These are phyloP conservation scores for Murraya koenigii DNA, from an alignment of 345 rosid species.

Conservation along the genomic window DNA sequence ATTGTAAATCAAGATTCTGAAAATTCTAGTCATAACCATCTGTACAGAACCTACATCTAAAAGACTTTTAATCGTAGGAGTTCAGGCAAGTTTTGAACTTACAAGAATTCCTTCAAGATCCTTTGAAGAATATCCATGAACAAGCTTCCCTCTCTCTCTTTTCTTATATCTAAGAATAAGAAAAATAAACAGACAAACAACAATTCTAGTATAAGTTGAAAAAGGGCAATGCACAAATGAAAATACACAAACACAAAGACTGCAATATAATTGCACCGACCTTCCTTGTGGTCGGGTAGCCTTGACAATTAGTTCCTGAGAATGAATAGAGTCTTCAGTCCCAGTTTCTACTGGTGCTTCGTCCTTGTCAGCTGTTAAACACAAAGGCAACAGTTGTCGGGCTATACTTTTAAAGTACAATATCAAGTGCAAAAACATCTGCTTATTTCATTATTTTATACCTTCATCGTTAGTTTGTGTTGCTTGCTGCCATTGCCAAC, in stretches of 20 bases:
- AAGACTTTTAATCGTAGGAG: neutral
- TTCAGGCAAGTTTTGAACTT: slow-evolving; percentile 27
- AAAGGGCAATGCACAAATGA: neutral
- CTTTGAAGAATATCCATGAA: slow-evolving; percentile 66
- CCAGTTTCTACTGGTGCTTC: slow-evolving; percentile 32
- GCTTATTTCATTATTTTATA: slow-evolving; percentile 16
- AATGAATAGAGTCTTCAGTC: slow-evolving; percentile 31
- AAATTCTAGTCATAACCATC: neutral
- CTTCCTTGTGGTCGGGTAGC: slow-evolving; percentile 91
- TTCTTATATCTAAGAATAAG: slow-evolving; percentile 52
- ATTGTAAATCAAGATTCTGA: neutral
- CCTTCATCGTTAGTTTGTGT: slow-evolving; percentile 54
- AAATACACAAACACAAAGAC: neutral
- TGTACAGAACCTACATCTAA: neutral
- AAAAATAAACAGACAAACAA: neutral
- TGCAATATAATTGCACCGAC: slow-evolving; percentile 31
- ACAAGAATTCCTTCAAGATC: slow-evolving; percentile 96
- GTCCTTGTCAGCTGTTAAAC: slow-evolving; percentile 35
- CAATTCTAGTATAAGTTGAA: neutral
- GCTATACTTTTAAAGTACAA: neutral
- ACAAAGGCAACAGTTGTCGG: slow-evolving; percentile 8
- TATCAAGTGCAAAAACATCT: neutral
- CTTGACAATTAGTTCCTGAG: slow-evolving; percentile 43
- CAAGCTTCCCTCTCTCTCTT: slow-evolving; percentile 92
- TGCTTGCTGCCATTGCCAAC: slow-evolving; percentile 57